A percentile compares a stretch with the other conserved stretches of the same genome.
phyloP scores from a whole-genome alignment of 306 rosid genomes.

The Pueraria montana region DNA sequence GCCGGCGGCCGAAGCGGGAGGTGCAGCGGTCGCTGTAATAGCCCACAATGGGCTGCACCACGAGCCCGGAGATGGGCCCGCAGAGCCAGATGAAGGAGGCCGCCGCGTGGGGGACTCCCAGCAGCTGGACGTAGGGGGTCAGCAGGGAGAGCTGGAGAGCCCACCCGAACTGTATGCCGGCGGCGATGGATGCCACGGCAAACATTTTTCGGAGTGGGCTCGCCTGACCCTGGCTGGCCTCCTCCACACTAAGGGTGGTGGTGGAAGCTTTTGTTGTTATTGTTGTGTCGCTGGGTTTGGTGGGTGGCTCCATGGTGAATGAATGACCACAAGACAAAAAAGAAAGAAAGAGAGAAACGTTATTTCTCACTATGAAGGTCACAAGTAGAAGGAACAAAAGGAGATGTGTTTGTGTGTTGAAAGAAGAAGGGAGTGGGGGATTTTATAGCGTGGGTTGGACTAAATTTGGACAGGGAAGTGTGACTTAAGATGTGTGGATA shows the following conservation, averaged over 20 bases:
- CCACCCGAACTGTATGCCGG: conserved; percentile 89
- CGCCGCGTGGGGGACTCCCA: conserved; percentile 77
- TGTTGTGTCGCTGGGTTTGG: not conserved
- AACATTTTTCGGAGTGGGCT: conserved; percentile 53
- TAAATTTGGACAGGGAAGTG: not conserved
- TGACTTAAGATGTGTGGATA: conserved; percentile 6
- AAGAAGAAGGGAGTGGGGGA: not conserved
- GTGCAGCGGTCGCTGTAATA: conserved; percentile 74
- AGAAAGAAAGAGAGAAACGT: not conserved
- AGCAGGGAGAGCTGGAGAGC: conserved; percentile 76
- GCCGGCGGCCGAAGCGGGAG: conserved; percentile 79
- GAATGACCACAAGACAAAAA: not conserved
- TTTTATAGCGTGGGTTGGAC: not conserved
- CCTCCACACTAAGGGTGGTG: not conserved
- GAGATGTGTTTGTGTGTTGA: not conserved
- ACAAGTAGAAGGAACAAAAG: not conserved
- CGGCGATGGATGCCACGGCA: conserved; percentile 72
- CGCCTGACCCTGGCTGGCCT: not conserved
- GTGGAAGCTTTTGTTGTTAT: not conserved
- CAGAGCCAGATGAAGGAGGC: conserved; percentile 86
- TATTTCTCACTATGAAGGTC: not conserved
- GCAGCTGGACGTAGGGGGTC: conserved; percentile 78
- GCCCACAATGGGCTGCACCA: conserved; percentile 79
- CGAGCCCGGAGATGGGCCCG: conserved; percentile 75
- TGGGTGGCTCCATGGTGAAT: not conserved